A percentile compares a stretch with the other conserved stretches of the same genome.
These are phyloP conservation scores for Kwoniella heveanensis DNA, from an alignment of 768 basidiomycete species.

Conservation along the genomic window DNA sequence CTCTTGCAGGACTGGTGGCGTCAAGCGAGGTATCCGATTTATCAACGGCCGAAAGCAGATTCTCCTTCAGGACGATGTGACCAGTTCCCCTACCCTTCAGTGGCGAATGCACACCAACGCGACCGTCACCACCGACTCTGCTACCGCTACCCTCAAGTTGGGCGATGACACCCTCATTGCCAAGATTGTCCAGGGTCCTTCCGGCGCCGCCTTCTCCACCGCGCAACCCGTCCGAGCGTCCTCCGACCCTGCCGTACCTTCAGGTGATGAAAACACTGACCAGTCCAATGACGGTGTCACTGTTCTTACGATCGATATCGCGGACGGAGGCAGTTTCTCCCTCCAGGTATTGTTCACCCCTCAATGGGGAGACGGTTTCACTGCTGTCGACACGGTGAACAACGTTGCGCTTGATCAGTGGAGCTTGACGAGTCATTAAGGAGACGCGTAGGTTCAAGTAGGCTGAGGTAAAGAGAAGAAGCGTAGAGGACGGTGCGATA, in stretches of 20 bases:
- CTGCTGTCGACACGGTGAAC: slow-evolving; percentile 64
- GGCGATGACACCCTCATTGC: slow-evolving; percentile 70
- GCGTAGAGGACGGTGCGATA: no score
- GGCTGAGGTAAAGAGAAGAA: no score
- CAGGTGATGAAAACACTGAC: slow-evolving; percentile 58
- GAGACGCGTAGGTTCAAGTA: no score
- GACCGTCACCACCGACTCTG: slow-evolving; percentile 61
- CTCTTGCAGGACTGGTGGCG: slow-evolving; percentile 59
- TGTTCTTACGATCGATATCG: slow-evolving; percentile 70
- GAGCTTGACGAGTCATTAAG: slow-evolving; percentile 71
- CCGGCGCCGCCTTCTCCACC: slow-evolving; percentile 68
- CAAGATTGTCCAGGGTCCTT: slow-evolving; percentile 67
- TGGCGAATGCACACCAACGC: slow-evolving; percentile 99
- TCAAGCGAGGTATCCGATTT: slow-evolving; percentile 80
- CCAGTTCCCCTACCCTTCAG: slow-evolving; percentile 59
- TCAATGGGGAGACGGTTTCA: slow-evolving; percentile 67
- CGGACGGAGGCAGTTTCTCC: slow-evolving; percentile 71
- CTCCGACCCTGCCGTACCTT: slow-evolving; percentile 68
- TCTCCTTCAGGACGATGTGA: slow-evolving; percentile 89
- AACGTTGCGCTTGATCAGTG: slow-evolving; percentile 72
- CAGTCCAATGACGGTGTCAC: slow-evolving; percentile 76
- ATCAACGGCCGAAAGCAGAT: slow-evolving; percentile 84
- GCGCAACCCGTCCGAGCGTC: slow-evolving; percentile 63
- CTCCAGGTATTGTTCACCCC: slow-evolving; percentile 89
- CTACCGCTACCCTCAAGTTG: slow-evolving; percentile 74